Base-by-base conservation (phyloP, 768 basidiomycete species). In the Lactarius deliciosus region DNA sequence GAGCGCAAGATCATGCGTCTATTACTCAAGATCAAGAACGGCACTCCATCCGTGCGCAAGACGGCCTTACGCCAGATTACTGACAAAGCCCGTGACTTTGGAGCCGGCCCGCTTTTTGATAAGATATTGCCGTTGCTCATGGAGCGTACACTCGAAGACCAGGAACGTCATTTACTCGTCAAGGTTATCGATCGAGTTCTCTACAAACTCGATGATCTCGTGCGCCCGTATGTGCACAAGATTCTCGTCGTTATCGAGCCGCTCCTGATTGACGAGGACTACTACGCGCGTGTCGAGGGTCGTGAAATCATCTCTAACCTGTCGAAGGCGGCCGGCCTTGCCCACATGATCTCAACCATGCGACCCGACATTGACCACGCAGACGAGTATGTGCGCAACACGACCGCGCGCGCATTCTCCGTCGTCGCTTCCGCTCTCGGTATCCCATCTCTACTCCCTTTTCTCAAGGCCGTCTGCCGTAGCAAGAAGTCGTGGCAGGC, bases 301-400 rank as follows among this genome's bases (percentile, higher is more conserved):
- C 94, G 96, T 40, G 97, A 99, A 81, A 98, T 99, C 76, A 99
- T 98, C 72, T 96, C 94, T 72, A 99, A 98, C 77, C 81, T 98
- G 50, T 96, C 97, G 34, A 99, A 98, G 78, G 97, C 97, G 13
- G 96, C 96, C 36, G 97, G 97, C 78, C 89, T 99, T 30, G 96
- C 97, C 2, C 97, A 99, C 79, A 98, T 99, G 97, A 99, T 99
- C 73, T 99, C 97, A 41, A 99, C 96, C 22, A 98, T 99, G 96
- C 91, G 96, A 72, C 96, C 97, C 3, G 96, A 99, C 82, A 98
- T 98, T 69, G 96, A 99, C 77, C 96, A 98, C 72, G 95, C 97
- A 54, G 96, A 99, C 75, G 97, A 99, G 78, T 98, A 99, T 71
- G 96, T 98, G 4, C 92, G 96, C 66, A 99, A 99, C 77, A 99